Conservation (phyloP, 192 early-diverging fungal genomes). For the Backusella macrospora region DNA sequence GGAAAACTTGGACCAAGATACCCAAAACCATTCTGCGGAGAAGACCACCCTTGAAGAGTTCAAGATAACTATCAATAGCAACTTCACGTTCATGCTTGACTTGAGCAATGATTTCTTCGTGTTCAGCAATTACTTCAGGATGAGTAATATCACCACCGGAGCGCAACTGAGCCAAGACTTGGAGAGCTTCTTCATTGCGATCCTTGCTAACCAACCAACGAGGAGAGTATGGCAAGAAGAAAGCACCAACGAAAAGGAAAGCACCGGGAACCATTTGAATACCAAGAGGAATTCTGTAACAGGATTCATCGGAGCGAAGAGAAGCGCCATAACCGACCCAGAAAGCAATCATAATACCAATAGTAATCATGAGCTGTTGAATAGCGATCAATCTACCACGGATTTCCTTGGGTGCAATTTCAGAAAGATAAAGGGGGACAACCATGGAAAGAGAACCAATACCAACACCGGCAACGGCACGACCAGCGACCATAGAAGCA, state of each 20-base stretch:
- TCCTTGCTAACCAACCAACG: conserved; percentile 80
- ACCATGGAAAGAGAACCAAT: conserved; percentile 34
- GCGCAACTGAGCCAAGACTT: conserved; percentile 70
- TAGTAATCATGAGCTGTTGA: conserved; percentile 91
- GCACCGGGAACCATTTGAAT: conserved; percentile 80
- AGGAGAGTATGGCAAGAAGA: conserved; percentile 84
- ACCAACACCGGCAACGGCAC: conserved; percentile 72
- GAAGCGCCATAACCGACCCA: conserved; percentile 41
- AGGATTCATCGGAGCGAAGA: conserved; percentile 36
- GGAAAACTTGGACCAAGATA: conserved; percentile 69
- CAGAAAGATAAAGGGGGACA: conserved; percentile 47
- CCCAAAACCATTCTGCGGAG: conserved; percentile 65
- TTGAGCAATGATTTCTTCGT: conserved; percentile 69
- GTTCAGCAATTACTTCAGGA: conserved; percentile 62
- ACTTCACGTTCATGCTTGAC: conserved; percentile 63
- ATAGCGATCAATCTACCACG: conserved; percentile 84
- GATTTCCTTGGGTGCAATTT: conserved; percentile 79
- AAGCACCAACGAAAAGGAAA: conserved; percentile 66
- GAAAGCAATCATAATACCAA: conserved; percentile 73
- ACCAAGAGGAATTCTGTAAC: conserved; percentile 82
- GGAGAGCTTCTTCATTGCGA: conserved; percentile 66
- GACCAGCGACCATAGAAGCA: conserved; percentile 69
- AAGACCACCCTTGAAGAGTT: conserved; percentile 51
- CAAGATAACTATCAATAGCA: conserved; percentile 61
- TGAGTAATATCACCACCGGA: conserved; percentile 59